Conservation (phyloP, 164 flowering plant genomes). For the Piper longum region DNA sequence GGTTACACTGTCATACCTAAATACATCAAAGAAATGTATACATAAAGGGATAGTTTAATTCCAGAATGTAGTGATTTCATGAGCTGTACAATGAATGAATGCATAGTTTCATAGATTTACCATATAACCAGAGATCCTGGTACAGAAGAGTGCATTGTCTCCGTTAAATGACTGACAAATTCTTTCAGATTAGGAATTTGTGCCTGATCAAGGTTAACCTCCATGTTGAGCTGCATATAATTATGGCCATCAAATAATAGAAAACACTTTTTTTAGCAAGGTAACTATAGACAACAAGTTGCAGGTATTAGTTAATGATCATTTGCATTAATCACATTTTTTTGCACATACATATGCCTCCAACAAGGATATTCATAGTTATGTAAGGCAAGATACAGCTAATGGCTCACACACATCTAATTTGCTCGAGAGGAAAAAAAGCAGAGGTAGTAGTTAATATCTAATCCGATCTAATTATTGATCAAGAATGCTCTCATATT, state of each 20-base stretch:
- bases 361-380: no score
- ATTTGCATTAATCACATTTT: no score
- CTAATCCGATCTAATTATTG: no score
- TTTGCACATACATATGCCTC: no score
- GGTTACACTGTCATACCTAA: conserved; percentile 89
- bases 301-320: no score
- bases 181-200: conserved; percentile 64
- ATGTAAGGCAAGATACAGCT: no score
- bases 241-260: not conserved
- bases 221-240: conserved; percentile 68
- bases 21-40: conserved; percentile 7
- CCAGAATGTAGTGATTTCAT: not conserved
- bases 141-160: conserved; percentile 49
- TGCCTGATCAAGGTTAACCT: conserved; percentile 32
- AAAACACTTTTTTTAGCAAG: not conserved
- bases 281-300: no score
- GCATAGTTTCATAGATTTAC: conserved; percentile 17
- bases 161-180: conserved; percentile 61
- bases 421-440: no score
- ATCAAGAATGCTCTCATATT: no score
- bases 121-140: conserved; percentile 81
- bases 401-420: no score
- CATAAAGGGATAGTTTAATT: not conserved
- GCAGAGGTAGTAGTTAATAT: no score
- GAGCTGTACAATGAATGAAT: not conserved